These are phyloP conservation scores for Petunia secreta DNA, from an alignment of 257 asterid species.

Conservation along the genomic window DNA sequence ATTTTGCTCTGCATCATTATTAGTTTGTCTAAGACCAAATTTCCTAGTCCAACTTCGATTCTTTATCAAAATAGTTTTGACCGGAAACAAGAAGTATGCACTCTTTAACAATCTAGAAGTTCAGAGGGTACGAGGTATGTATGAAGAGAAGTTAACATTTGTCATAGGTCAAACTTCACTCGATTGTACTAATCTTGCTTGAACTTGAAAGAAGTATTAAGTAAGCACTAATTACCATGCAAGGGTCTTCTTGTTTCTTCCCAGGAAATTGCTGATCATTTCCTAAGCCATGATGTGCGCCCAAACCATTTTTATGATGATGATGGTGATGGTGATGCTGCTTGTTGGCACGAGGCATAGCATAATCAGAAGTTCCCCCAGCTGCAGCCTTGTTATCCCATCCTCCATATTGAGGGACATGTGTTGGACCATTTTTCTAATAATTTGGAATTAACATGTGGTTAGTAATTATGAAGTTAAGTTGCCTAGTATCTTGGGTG, in stretches of 20 bases:
- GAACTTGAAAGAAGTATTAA: not conserved
- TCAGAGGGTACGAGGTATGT: not conserved
- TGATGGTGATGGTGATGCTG: not conserved
- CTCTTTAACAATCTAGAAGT: not conserved
- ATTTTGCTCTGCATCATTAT: not conserved
- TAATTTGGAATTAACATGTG: not conserved
- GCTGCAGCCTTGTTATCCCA: constrained; percentile 8
- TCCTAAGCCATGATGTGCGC: not conserved
- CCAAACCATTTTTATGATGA: not conserved
- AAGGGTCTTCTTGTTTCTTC: not conserved
- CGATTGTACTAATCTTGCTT: not conserved
- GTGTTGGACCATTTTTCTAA: constrained; percentile 12
- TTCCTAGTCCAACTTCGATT: not conserved
- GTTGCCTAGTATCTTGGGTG: not conserved
- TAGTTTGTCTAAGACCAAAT: not conserved
- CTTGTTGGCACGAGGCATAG: constrained; percentile 18
- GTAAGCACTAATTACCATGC: not conserved
- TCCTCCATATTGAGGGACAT: constrained; percentile 20
- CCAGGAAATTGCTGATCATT: constrained; percentile 11
- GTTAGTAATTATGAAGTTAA: not conserved
- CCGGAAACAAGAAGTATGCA: not conserved
- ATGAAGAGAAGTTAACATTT: too few relatives aligned
- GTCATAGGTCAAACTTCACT: too few relatives aligned
- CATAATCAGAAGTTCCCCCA: not conserved
- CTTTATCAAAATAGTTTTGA: not conserved